Percentiles rank a stretch among this genome's conserved stretches.
Conservation (phyloP, 2,329 filamentous ascomycete species). For the Ramularia endophylla region DNA sequence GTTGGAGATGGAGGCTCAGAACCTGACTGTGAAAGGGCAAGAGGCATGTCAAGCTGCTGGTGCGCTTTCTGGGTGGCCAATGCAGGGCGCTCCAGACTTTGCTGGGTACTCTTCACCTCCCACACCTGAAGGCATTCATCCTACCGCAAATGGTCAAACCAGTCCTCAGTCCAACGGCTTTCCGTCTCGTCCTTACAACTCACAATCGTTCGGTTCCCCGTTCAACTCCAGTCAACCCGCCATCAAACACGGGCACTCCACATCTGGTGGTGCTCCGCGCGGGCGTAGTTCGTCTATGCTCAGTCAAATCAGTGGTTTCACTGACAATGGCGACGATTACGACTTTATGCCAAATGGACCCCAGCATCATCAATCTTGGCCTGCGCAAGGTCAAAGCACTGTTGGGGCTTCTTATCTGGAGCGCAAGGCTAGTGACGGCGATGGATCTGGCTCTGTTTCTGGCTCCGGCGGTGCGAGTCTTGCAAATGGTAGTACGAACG, state of each 20-base stretch:
- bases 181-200: conserved; percentile 15
- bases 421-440: conserved; percentile 23
- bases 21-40: conserved; percentile 36
- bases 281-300: conserved; percentile 49
- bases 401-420: conserved; percentile 15
- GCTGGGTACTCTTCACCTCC: conserved; percentile 35
- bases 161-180: conserved; percentile 16
- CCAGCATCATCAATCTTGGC: conserved; percentile 23
- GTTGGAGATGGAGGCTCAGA: conserved; percentile 32
- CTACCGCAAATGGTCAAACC: conserved; percentile 35
- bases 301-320: conserved; percentile 47
- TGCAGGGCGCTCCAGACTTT: conserved; percentile 17
- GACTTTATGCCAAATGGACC: conserved; percentile 14
- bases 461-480: conserved; percentile 14
- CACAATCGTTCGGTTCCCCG: conserved; percentile 20
- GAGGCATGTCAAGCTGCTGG: conserved; percentile 34
- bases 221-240: conserved; percentile 17
- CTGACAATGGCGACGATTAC: conserved; percentile 34
- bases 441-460: conserved; percentile 20
- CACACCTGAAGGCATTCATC: conserved; percentile 56
- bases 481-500: conserved; percentile 23
- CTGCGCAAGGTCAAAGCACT: conserved; percentile 11
- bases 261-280: conserved; percentile 24
- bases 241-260: conserved; percentile 11
- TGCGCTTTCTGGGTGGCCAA: conserved; percentile 23